Conservation (phyloP, 2,329 filamentous ascomycete species). For the Scopulariopsis brevicaulis region DNA sequence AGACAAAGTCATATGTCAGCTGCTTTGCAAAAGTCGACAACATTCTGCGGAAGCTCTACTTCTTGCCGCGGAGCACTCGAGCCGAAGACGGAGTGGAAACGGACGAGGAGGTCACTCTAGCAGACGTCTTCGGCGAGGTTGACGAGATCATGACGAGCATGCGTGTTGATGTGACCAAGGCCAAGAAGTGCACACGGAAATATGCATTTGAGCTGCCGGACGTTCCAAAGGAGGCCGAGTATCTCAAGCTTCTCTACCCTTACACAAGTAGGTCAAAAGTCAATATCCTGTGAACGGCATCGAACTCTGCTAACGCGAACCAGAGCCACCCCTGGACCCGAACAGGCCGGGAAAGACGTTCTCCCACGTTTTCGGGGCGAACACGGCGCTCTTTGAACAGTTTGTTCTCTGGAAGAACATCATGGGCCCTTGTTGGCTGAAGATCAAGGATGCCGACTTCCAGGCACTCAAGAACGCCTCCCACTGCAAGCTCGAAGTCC, state of each 20-base stretch:
- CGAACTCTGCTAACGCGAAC: slow-evolving; percentile 8
- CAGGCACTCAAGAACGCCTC: slow-evolving; percentile 80
- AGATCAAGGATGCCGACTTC: slow-evolving; percentile 79
- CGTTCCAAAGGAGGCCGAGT: slow-evolving; percentile 80
- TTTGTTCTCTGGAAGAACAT: slow-evolving; percentile 98
- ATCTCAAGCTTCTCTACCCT: slow-evolving; percentile 91
- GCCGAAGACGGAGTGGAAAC: slow-evolving; percentile 52
- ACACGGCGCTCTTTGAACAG: slow-evolving; percentile 91
- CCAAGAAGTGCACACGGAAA: slow-evolving; percentile 79
- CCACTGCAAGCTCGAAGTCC: slow-evolving; percentile 91
- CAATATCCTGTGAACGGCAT: neutral
- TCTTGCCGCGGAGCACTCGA: slow-evolving; percentile 65
- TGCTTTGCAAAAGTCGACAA: slow-evolving; percentile 96
- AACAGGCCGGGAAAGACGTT: slow-evolving; percentile 75
- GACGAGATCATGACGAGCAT: slow-evolving; percentile 79
- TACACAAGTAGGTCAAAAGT: slow-evolving; percentile 55
- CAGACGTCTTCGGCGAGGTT: slow-evolving; percentile 82
- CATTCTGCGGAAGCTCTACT: slow-evolving; percentile 83
- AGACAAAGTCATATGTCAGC: slow-evolving; percentile 67
- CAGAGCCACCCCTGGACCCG: slow-evolving; percentile 58
- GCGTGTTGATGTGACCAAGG: slow-evolving; percentile 82
- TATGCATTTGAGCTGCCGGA: slow-evolving; percentile 89
- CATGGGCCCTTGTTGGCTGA: slow-evolving; percentile 97
- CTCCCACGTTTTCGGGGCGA: slow-evolving; percentile 86
- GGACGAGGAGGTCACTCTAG: slow-evolving; percentile 70